Evolutionary conservation across 768 basidiomycete genomes (phyloP).

Genomic region (Pisolithus microcarpus): DNA sequence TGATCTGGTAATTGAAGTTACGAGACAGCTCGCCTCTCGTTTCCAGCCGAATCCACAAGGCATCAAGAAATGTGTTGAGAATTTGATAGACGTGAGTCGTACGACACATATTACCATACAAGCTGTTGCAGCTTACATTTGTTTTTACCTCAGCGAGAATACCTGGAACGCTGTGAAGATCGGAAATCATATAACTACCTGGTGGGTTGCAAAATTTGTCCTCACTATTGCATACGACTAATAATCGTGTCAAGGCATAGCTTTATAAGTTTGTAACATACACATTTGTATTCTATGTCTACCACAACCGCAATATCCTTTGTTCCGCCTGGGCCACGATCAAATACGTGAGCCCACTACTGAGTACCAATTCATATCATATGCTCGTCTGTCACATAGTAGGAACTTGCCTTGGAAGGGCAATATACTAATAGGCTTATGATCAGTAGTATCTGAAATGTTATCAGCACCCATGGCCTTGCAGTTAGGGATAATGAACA

Average conservation of each 20-base stretch:
- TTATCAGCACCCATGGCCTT: too few species aligned
- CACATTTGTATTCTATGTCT: too few species aligned
- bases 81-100: constrained; percentile 75
- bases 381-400: too few species aligned
- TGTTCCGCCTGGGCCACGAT: too few species aligned
- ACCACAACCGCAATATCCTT: too few species aligned
- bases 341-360: not conserved
- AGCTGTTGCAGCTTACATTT: not conserved
- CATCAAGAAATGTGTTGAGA: constrained; percentile 93
- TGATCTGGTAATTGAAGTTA: constrained; percentile 86
- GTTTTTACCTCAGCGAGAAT: constrained; percentile 62
- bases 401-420: too few species aligned
- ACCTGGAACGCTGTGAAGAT: constrained; percentile 84
- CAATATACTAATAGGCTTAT: too few species aligned
- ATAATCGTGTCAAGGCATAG: constrained; percentile 15
- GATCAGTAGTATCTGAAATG: too few species aligned
- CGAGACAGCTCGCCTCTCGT: constrained; percentile 72
- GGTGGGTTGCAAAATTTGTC: constrained; percentile 22
- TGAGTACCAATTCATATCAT: too few species aligned
- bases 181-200: constrained; percentile 85
- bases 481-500: too few species aligned
- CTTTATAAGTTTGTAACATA: not conserved
- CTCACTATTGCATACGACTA: not conserved
- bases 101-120: not conserved
- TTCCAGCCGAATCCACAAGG: constrained; percentile 81